Conservation (phyloP, 306 rosid species). For the Rubus idaeus region DNA sequence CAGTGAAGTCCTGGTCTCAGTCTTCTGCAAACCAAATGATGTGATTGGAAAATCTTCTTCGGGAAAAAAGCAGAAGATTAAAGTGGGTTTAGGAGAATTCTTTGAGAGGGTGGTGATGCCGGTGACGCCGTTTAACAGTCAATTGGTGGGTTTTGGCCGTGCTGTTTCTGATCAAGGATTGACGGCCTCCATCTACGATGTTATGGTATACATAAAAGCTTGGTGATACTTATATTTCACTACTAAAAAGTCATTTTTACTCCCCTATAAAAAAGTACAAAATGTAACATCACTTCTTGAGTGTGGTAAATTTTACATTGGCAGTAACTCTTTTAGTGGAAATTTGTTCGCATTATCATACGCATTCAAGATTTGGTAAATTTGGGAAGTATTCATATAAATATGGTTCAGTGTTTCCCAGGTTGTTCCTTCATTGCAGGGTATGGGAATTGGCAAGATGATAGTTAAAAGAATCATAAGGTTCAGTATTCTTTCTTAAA, state of each 20-base stretch:
- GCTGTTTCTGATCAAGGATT: slow-evolving; percentile 78
- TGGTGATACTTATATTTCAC: neutral
- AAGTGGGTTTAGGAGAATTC: slow-evolving; percentile 34
- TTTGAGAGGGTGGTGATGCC: slow-evolving; percentile 43
- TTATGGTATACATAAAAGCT: slow-evolving; percentile 48
- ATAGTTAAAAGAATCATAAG: slow-evolving; percentile 66
- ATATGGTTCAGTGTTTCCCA: slow-evolving; percentile 47
- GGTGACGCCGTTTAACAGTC: slow-evolving; percentile 49
- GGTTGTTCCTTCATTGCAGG: slow-evolving; percentile 70
- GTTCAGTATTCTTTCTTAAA: slow-evolving; percentile 29
- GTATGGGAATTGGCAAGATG: slow-evolving; percentile 76
- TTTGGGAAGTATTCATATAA: neutral
- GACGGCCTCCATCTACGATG: slow-evolving; percentile 80
- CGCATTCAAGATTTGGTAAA: neutral
- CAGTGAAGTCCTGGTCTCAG: slow-evolving; percentile 67
- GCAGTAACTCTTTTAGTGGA: neutral
- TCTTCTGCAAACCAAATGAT: slow-evolving; percentile 57
- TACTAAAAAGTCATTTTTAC: neutral
- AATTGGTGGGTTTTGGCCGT: slow-evolving; percentile 79
- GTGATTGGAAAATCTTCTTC: neutral
- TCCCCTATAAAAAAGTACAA: neutral
- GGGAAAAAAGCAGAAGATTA: neutral
- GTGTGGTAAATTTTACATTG: neutral
- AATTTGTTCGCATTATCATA: too few species aligned
- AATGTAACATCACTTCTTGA: neutral